phyloP scores from a whole-genome alignment of 768 basidiomycete species.

The Suillus brevipes region DNA sequence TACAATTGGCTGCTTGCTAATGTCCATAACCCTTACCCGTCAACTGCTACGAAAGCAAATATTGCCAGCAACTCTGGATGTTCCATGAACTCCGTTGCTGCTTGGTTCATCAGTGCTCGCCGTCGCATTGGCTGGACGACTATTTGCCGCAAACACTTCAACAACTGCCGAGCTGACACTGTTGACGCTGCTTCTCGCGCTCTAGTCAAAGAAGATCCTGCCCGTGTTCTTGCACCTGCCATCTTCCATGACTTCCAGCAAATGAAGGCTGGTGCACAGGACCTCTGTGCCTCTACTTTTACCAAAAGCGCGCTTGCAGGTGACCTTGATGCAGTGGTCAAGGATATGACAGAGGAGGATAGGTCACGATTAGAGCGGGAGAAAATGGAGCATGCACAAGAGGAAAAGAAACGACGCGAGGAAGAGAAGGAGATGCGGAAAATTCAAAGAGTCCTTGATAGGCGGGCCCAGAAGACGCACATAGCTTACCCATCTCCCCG shows the following conservation, averaged over 20 bases:
- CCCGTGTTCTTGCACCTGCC: conserved; percentile 9
- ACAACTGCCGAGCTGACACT: conserved; percentile 23
- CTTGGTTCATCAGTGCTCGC: conserved; percentile 50
- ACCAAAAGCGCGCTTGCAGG: conserved; percentile 29
- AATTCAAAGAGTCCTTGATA: conserved; percentile 3
- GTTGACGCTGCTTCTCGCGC: conserved; percentile 30
- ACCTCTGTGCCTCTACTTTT: conserved; percentile 30
- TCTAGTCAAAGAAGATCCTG: conserved; percentile 19
- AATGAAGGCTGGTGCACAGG: conserved; percentile 30
- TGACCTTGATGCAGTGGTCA: conserved; percentile 31
- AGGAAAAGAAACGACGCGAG: background rate
- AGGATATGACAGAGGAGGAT: conserved; percentile 25
- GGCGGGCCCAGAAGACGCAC: background rate
- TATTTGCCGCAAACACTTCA: conserved; percentile 33
- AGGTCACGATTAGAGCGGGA: background rate
- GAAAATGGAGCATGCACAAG: conserved; percentile 17
- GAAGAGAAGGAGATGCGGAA: conserved; percentile 12
- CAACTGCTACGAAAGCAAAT: conserved; percentile 24
- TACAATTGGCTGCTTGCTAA: conserved; percentile 47
- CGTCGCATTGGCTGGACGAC: conserved; percentile 55
- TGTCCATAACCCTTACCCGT: conserved; percentile 55
- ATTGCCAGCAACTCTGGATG: conserved; percentile 30
- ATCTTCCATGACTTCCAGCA: conserved; percentile 26
- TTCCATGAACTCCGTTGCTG: conserved; percentile 35
- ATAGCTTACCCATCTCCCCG: conserved; percentile 19